A percentile compares a stretch with the other conserved stretches of the same genome.
These are phyloP conservation scores for Geranium incanum DNA, from an alignment of 441 rosid species.

Conservation along the genomic window DNA sequence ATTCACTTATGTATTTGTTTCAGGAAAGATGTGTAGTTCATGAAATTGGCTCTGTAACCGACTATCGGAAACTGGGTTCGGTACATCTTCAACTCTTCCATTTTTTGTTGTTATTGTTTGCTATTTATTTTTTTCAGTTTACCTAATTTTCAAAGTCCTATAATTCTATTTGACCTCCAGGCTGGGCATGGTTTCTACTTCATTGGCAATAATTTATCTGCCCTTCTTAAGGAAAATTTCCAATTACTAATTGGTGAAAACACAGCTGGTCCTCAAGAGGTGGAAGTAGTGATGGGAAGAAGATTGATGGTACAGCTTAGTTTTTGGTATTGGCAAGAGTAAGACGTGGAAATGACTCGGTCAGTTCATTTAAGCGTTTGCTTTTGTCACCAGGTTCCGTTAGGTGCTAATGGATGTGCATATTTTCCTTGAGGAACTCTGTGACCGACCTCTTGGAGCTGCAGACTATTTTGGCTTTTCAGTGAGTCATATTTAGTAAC, in stretches of 20 bases:
- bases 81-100: slow-evolving; percentile 30
- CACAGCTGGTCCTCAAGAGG: slow-evolving; percentile 49
- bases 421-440: slow-evolving; percentile 82
- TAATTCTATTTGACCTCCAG: slow-evolving; percentile 34
- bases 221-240: slow-evolving; percentile 52
- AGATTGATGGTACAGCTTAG: slow-evolving; percentile 43
- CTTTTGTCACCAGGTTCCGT: slow-evolving; percentile 43
- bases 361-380: not conserved
- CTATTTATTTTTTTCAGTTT: slow-evolving; percentile 3
- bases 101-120: slow-evolving; percentile 12
- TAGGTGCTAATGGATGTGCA: slow-evolving; percentile 88
- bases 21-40: slow-evolving; percentile 75
- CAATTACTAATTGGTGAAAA: slow-evolving; percentile 56
- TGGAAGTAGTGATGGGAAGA: slow-evolving; percentile 98
- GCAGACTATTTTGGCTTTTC: slow-evolving; percentile 95
- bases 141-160: slow-evolving; percentile 11
- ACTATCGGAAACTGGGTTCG: slow-evolving; percentile 84
- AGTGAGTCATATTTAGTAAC: slow-evolving; percentile 47
- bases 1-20: slow-evolving; percentile 15
- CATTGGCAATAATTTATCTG: slow-evolving; percentile 54
- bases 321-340: not conserved
- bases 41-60: slow-evolving; percentile 82
- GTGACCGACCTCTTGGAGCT: slow-evolving; percentile 93
- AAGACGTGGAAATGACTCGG: not conserved
- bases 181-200: slow-evolving; percentile 91